Percentiles rank a stretch among this genome's conserved stretches.
phyloP scores from a whole-genome alignment of 2,329 filamentous ascomycete genomes.

The Colletotrichum orchidophilum region DNA sequence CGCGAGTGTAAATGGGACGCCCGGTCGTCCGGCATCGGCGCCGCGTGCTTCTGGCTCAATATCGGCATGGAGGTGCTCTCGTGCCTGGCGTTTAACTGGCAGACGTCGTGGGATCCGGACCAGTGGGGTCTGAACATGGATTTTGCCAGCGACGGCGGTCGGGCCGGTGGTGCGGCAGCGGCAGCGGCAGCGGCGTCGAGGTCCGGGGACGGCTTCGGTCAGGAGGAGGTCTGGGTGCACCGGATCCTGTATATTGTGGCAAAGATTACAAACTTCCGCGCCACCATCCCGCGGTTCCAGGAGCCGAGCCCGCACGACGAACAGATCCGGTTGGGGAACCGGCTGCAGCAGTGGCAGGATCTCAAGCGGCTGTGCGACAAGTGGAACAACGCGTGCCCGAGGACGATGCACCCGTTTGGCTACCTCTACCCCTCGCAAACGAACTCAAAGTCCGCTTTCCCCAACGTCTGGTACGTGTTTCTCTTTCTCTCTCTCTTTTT shows the following conservation, averaged over 20 bases:
- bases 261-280: slow-evolving; percentile 86
- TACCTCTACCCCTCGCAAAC: slow-evolving; percentile 77
- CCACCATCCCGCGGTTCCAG: slow-evolving; percentile 70
- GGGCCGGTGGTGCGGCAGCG: slow-evolving; percentile 47
- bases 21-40: slow-evolving; percentile 78
- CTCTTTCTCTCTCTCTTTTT: background rate
- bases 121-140: slow-evolving; percentile 88
- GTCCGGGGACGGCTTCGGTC: slow-evolving; percentile 49
- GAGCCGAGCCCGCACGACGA: slow-evolving; percentile 69
- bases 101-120: slow-evolving; percentile 87
- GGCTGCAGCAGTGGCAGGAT: slow-evolving; percentile 79
- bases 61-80: slow-evolving; percentile 90
- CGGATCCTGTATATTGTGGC: slow-evolving; percentile 89
- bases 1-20: slow-evolving; percentile 92
- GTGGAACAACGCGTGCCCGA: slow-evolving; percentile 82
- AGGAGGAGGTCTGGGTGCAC: slow-evolving; percentile 88
- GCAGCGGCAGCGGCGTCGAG: slow-evolving; percentile 45
- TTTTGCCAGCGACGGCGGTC: slow-evolving; percentile 52
- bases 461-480: slow-evolving; percentile 85
- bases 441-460: slow-evolving; percentile 78
- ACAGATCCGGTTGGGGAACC: slow-evolving; percentile 69
- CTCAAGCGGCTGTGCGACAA: slow-evolving; percentile 84
- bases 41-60: slow-evolving; percentile 94
- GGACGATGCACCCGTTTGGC: slow-evolving; percentile 87
- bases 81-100: slow-evolving; percentile 88